phyloP scores from a whole-genome alignment of 2,329 filamentous ascomycete genomes.

The Cadophora sp. region DNA sequence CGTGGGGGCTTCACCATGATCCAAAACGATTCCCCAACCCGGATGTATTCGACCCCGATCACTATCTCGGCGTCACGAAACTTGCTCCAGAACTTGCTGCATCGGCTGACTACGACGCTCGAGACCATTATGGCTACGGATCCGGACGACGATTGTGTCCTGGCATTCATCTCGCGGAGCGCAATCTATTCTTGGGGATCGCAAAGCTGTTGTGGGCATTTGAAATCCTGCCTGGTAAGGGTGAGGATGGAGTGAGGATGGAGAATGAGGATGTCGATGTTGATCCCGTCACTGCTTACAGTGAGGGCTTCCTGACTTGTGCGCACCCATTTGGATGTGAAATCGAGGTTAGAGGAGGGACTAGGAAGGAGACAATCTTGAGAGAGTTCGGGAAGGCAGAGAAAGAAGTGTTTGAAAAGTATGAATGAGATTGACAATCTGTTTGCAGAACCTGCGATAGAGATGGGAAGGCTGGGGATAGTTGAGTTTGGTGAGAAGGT shows the following conservation, averaged over 20 bases:
- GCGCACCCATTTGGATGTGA: conserved; percentile 44
- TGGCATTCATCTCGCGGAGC: conserved; percentile 55
- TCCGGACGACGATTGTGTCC: conserved; percentile 58
- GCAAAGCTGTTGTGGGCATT: conserved; percentile 26
- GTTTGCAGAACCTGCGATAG: neutral
- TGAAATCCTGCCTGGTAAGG: conserved; percentile 35
- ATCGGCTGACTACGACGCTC: conserved; percentile 58
- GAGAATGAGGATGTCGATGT: conserved; percentile 27
- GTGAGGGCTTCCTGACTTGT: conserved; percentile 45
- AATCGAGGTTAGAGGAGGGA: conserved; percentile 37
- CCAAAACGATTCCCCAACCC: conserved; percentile 49
- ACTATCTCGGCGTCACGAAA: conserved; percentile 40
- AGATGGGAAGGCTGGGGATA: neutral
- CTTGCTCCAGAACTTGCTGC: conserved; percentile 47
- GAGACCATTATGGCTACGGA: conserved; percentile 48
- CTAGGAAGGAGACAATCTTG: conserved; percentile 44
- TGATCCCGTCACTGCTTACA: conserved; percentile 44
- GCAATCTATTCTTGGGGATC: conserved; percentile 18
- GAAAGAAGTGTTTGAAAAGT: conserved; percentile 40
- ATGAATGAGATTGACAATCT: conserved; percentile 5
- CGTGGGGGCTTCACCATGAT: conserved; percentile 48
- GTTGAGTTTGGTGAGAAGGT: neutral
- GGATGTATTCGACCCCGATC: conserved; percentile 51
- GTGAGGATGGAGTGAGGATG: conserved; percentile 29
- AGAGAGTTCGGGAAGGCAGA: conserved; percentile 43